Conservation (phyloP, 1,284 basidiomycete species). For the Pulchroboletus neoregius region DNA sequence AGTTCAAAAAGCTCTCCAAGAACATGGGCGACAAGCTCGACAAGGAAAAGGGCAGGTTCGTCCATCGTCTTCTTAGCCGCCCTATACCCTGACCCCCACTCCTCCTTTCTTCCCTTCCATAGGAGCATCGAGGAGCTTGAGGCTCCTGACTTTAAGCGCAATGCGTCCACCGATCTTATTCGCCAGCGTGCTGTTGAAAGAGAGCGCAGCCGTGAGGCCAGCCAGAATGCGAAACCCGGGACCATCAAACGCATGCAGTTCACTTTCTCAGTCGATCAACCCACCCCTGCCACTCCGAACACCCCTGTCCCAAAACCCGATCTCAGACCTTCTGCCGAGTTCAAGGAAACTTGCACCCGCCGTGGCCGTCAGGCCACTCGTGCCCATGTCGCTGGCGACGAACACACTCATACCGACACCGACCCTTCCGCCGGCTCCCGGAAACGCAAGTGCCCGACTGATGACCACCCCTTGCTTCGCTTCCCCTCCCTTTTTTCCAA, state of each 20-base stretch:
- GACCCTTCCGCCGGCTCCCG: constrained; percentile 37
- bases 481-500: constrained; percentile 69
- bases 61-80: constrained; percentile 23
- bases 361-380: constrained; percentile 40
- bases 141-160: constrained; percentile 73
- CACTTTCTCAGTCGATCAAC: constrained; percentile 76
- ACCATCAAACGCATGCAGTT: constrained; percentile 82
- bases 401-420: constrained; percentile 17
- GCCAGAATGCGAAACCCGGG: constrained; percentile 55
- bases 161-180: constrained; percentile 68
- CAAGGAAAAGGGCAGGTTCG: constrained; percentile 81
- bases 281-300: constrained; percentile 44
- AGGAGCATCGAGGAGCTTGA: constrained; percentile 78
- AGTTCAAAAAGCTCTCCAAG: constrained; percentile 81
- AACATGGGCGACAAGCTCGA: constrained; percentile 83
- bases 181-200: constrained; percentile 73
- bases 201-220: constrained; percentile 73
- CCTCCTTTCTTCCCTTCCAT: constrained; percentile 4
- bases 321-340: constrained; percentile 62
- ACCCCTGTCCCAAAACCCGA: constrained; percentile 56
- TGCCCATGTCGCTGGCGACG: constrained; percentile 32
- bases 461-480: constrained; percentile 38
- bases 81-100: constrained; percentile 37
- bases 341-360: constrained; percentile 47
- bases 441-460: constrained; percentile 34